Evolutionary conservation across 805 yeast species (phyloP).

Genomic region (Pichia deserticola): DNA sequence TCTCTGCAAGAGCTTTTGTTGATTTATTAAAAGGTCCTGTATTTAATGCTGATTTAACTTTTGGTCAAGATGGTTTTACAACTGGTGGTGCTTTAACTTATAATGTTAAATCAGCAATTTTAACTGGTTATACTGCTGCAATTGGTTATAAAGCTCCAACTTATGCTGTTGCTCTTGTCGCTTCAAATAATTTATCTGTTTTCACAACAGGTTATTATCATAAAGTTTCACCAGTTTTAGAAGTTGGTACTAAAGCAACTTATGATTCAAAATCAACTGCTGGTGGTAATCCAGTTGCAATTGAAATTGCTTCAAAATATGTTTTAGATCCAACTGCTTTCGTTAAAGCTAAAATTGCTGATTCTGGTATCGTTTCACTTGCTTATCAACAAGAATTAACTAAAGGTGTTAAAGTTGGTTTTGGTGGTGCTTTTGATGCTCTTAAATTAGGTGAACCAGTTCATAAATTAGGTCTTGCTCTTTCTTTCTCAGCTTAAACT

Average conservation of each 20-base stretch:
- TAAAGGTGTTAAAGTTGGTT: conserved; percentile 94
- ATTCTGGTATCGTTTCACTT: conserved; percentile 89
- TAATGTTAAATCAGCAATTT: conserved; percentile 87
- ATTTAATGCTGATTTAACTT: conserved; percentile 89
- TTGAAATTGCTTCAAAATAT: conserved; percentile 96
- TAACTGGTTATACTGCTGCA: conserved; percentile 90
- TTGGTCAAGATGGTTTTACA: conserved; percentile 93
- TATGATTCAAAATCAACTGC: conserved; percentile 78
- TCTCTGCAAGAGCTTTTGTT: conserved; percentile 90
- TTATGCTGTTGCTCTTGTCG: conserved; percentile 79
- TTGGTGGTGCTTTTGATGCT: conserved; percentile 96
- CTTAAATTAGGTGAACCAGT: conserved; percentile 92
- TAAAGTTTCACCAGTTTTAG: conserved; percentile 82
- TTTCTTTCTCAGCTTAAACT: conserved; percentile 80
- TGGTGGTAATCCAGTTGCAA: conserved; percentile 71
- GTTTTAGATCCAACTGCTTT: conserved; percentile 79
- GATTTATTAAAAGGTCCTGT: conserved; percentile 93
- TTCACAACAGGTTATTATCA: conserved; percentile 96
- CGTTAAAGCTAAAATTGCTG: conserved; percentile 95
- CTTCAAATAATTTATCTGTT: conserved; percentile 78
- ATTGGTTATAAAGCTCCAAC: conserved; percentile 86
- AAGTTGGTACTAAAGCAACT: conserved; percentile 97
- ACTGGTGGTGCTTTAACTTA: conserved; percentile 97
- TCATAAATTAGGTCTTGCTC: conserved; percentile 94
- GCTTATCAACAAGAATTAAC: conserved; percentile 91